Base-by-base conservation (phyloP, 2,329 filamentous ascomycete genomes). In the Corinectria fuckeliana region DNA sequence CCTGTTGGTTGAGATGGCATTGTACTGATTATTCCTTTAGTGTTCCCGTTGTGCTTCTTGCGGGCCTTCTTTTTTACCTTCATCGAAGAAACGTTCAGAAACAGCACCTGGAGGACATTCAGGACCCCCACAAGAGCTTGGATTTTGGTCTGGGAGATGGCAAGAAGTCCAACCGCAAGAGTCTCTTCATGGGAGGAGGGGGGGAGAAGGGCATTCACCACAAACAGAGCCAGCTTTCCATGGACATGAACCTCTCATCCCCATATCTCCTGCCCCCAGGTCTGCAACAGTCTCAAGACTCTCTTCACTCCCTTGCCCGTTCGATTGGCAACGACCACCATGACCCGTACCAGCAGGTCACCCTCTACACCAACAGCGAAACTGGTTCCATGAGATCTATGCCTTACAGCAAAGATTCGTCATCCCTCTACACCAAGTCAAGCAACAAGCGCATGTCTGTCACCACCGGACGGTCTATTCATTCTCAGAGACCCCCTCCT, bases 241-340 rank as follows among this genome's bases (percentile, higher is more conserved):
- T 94, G 84, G 85, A 88, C 68, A 86, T 93, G 84, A 87, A 90
- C 71, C 82, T 93, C 47, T 87, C 86, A 30, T 95, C 89, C 69
- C 95, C 95, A 2, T 99, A 98, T 74, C 85, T 99, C n/a, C 83
- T 98, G n/a, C 93, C 95, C 4, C 91, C 91, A 1, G 88, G 87
- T 54, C 72, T 94, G 18, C 88, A 95, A 39, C 83, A 86, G 71
- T 97, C 94, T 1, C 86, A 87, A 42, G 93, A 97, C 67, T 97
- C 94, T 5, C 82, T 98, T 63, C 88, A 93, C 74, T 96, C 93
- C 3, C 81, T 98, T 65, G 91, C 93, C 23, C 88, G 90, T 53
- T 90, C 89, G 2, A 84, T 94, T 44, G 84, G 88, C 56, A 85
- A 87, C 66, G 85, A 88, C 53, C 90, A 88, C 51, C 90, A 96